Conservation (phyloP, 495 filamentous ascomycete genomes). For the Pyronema domesticum region DNA sequence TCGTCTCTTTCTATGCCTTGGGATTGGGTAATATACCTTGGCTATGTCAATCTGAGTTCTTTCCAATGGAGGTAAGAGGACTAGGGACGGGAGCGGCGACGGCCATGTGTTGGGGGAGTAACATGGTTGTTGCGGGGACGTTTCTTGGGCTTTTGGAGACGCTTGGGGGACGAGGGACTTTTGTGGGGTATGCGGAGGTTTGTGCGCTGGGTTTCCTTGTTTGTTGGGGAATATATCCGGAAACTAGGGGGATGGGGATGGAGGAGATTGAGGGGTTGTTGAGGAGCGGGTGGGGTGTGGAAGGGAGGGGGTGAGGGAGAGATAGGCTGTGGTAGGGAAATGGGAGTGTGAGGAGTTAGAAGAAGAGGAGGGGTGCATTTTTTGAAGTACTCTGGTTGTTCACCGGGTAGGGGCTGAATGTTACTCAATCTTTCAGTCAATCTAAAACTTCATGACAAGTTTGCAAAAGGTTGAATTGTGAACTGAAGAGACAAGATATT, state of each 20-base stretch:
- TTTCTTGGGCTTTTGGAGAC: constrained; percentile 75
- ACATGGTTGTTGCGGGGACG: constrained; percentile 72
- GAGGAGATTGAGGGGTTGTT: constrained; percentile 66
- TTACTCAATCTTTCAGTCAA: too few species aligned
- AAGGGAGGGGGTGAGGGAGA: too few species aligned
- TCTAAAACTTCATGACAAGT: too few species aligned
- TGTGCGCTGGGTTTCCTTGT: constrained; percentile 48
- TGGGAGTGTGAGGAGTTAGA: too few species aligned
- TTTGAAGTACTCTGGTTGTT: too few species aligned
- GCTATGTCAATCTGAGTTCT: constrained; percentile 74
- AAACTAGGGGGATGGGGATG: constrained; percentile 62
- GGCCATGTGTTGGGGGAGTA: constrained; percentile 74
- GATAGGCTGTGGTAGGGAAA: too few species aligned
- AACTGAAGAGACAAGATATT: too few species aligned
- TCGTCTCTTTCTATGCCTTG: constrained; percentile 67
- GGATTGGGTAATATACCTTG: constrained; percentile 87
- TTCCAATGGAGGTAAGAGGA: constrained; percentile 64
- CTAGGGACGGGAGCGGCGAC: constrained; percentile 70
- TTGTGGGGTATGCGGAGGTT: constrained; percentile 53
- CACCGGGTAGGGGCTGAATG: too few species aligned
- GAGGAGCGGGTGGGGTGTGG: constrained; percentile 50
- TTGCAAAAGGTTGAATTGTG: too few species aligned
- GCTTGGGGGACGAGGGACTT: constrained; percentile 58
- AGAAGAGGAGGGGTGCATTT: too few species aligned
- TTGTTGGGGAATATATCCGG: constrained; percentile 61